A percentile compares a stretch with the other conserved stretches of the same genome.
phyloP scores from a whole-genome alignment of 2,329 filamentous ascomycete species.

The Gremmenia infestans region DNA sequence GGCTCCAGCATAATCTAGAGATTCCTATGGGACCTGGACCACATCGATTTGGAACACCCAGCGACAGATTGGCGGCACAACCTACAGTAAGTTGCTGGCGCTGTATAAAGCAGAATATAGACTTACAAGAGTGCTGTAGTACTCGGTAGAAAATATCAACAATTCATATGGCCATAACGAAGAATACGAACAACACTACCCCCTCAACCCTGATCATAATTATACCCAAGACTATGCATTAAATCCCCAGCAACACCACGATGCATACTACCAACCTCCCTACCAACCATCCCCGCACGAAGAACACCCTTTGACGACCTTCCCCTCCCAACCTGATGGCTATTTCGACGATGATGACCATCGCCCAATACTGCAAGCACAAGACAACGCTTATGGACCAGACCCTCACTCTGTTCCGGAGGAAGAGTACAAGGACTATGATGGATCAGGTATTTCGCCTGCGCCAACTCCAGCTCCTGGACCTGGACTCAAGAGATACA shows the following conservation, averaged over 20 bases:
- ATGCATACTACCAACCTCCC: constrained; percentile 78
- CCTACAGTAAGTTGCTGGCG: constrained; percentile 66
- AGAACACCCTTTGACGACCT: constrained; percentile 27
- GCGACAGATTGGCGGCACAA: constrained; percentile 76
- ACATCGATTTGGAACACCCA: constrained; percentile 47
- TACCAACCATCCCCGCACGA: constrained; percentile 57
- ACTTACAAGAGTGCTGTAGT: constrained; percentile 39
- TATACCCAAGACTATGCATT: constrained; percentile 66
- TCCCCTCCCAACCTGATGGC: constrained; percentile 19
- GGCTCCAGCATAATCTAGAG: constrained; percentile 50
- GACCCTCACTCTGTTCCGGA: constrained; percentile 45
- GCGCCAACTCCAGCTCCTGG: constrained; percentile 48
- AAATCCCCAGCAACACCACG: constrained; percentile 80
- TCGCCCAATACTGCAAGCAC: constrained; percentile 66
- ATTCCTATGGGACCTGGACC: constrained; percentile 59
- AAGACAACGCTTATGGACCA: constrained; percentile 47
- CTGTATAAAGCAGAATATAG: background rate
- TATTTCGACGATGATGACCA: constrained; percentile 56
- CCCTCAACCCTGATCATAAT: constrained; percentile 41
- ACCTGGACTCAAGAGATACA: constrained; percentile 76
- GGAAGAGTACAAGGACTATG: constrained; percentile 38
- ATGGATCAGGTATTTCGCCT: constrained; percentile 31
- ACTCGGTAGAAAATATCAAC: constrained; percentile 64
- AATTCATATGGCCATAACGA: constrained; percentile 60
- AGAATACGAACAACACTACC: constrained; percentile 49